phyloP scores from a whole-genome alignment of 2,329 filamentous ascomycete genomes.

The Ceratocystiopsis minuta region DNA sequence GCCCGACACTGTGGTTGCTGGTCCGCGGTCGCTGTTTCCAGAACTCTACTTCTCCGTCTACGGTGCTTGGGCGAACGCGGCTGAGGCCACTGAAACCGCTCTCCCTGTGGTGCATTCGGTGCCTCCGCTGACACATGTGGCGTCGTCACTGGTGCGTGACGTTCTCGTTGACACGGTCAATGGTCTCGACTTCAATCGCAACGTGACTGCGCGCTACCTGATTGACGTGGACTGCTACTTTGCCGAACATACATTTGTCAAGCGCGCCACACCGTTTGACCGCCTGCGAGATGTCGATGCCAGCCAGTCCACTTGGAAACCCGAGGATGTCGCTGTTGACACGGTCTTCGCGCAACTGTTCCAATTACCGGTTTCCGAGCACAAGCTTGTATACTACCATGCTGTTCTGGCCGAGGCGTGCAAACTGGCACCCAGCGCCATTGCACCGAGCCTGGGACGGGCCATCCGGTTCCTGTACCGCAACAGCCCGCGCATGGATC shows the following conservation, averaged over 20 bases:
- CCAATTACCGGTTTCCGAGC: constrained; percentile 68
- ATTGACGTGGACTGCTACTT: constrained; percentile 96
- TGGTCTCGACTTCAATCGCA: constrained; percentile 80
- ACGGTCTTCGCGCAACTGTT: constrained; percentile 92
- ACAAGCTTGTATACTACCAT: constrained; percentile 95
- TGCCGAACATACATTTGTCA: constrained; percentile 73
- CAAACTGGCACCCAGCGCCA: constrained; percentile 89
- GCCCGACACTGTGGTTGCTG: constrained; percentile 57
- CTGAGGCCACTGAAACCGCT: neutral
- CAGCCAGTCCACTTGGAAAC: constrained; percentile 73
- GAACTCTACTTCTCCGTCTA: constrained; percentile 93
- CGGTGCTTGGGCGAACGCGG: constrained; percentile 8
- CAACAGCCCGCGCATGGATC: constrained; percentile 63
- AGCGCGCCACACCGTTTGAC: constrained; percentile 84
- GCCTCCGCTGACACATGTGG: constrained; percentile 55
- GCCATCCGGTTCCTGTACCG: constrained; percentile 86
- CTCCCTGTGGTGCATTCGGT: constrained; percentile 51
- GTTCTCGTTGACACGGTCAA: constrained; percentile 85
- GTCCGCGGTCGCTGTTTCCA: constrained; percentile 63
- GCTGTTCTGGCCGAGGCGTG: constrained; percentile 86
- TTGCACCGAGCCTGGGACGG: constrained; percentile 80
- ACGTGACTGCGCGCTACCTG: constrained; percentile 67
- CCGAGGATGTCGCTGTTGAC: constrained; percentile 93
- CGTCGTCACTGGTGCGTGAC: constrained; percentile 71
- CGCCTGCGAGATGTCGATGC: constrained; percentile 54